A percentile compares a stretch with the other conserved stretches of the same genome.
Conservation (phyloP, 78 protist species). For the Cavenderia fasciculata region DNA sequence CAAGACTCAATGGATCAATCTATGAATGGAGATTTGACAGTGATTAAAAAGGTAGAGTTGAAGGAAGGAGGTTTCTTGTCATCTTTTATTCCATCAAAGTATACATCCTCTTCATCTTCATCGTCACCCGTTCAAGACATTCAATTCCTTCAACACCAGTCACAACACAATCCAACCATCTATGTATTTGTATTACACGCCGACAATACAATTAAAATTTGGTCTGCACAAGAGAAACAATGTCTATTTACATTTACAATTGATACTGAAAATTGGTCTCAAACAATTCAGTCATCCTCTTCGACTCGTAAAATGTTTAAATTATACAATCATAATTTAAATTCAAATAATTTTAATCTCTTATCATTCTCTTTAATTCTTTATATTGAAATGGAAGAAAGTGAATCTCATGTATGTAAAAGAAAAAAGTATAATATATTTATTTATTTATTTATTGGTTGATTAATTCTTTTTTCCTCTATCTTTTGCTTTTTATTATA, state of each 20-base stretch:
- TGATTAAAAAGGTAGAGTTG: background rate
- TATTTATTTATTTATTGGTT: background rate
- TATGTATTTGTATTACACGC: constrained; percentile 18
- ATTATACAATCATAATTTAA: background rate
- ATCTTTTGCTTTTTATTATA: background rate
- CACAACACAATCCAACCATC: background rate
- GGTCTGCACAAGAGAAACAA: constrained; percentile 29
- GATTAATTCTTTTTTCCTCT: background rate
- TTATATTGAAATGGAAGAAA: constrained; percentile 11
- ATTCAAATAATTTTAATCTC: background rate
- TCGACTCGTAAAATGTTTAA: constrained; percentile 27
- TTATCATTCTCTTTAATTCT: too few relatives aligned
- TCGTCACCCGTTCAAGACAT: constrained; percentile 14
- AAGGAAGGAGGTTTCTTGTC: constrained; percentile 11
- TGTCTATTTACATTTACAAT: background rate
- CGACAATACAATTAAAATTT: background rate
- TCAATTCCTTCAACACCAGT: background rate
- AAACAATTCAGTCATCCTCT: background rate
- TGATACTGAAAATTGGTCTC: constrained; percentile 25
- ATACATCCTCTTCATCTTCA: too few relatives aligned
- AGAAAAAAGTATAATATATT: background rate
- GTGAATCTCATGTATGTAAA: constrained; percentile 49
- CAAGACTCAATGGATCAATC: too few relatives aligned
- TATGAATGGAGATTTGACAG: constrained; percentile 21
- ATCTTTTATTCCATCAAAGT: constrained; percentile 13